Percentiles rank a stretch among this genome's conserved stretches.
Evolutionary conservation across 2,329 filamentous ascomycete species (phyloP).

Genomic region (Pseudopithomyces chartarum): DNA sequence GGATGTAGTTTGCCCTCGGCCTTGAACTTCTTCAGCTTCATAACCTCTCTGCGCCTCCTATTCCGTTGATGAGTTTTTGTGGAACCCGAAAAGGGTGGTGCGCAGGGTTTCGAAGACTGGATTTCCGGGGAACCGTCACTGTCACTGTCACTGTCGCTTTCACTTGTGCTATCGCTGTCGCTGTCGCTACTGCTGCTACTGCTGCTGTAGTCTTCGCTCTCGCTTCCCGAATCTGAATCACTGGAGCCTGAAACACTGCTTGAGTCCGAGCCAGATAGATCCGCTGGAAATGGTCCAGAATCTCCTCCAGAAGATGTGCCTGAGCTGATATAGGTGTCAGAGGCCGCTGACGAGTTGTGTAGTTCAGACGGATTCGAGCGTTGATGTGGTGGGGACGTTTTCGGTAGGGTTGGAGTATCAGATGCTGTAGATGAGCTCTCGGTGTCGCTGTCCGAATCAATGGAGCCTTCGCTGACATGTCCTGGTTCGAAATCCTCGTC

Average conservation of each 20-base stretch:
- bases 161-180: conserved; percentile 11
- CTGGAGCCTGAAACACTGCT: conserved; percentile 36
- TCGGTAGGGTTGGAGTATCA: conserved; percentile 2
- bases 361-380: conserved; percentile 16
- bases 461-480: conserved; percentile 21
- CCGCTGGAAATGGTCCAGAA: conserved; percentile 27
- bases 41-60: conserved; percentile 55
- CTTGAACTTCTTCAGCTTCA: conserved; percentile 59
- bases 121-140: conserved; percentile 22
- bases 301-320: conserved; percentile 26
- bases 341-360: conserved; percentile 35
- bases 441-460: conserved; percentile 11
- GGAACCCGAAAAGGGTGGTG: conserved; percentile 57
- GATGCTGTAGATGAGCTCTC: conserved; percentile 21
- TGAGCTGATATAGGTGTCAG: conserved; percentile 6
- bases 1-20: conserved; percentile 56
- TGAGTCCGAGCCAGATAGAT: conserved; percentile 43
- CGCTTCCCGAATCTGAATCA: conserved; percentile 7
- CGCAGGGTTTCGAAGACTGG: conserved; percentile 19
- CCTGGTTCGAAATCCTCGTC: conserved; percentile 36
- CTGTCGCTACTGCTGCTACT: conserved; percentile 14
- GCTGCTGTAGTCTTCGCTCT: no score
- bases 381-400: no score
- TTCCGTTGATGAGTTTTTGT: conserved; percentile 61
- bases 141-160: conserved; percentile 7